These are phyloP conservation scores for Nicotiana sylvestris DNA, from an alignment of 257 asterid genomes.

Conservation along the genomic window DNA sequence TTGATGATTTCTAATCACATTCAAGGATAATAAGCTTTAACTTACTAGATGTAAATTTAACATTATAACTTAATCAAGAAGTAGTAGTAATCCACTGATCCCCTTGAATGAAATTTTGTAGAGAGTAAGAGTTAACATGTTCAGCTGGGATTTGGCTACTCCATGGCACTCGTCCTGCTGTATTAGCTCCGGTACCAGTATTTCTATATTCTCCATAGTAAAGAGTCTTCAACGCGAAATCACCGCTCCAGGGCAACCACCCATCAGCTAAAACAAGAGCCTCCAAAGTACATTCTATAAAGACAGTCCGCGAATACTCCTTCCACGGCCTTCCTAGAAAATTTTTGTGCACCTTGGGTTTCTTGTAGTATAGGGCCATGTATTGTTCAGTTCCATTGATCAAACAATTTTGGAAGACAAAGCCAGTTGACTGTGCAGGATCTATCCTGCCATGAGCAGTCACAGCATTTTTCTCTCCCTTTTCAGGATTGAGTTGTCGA, in stretches of 20 bases:
- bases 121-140: conserved; percentile 22
- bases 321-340: conserved; percentile 34
- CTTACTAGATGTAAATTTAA: neutral
- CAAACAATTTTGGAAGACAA: conserved; percentile 23
- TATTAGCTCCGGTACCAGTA: conserved; percentile 14
- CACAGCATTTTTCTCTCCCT: conserved; percentile 26
- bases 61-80: neutral
- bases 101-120: conserved; percentile 27
- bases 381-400: conserved; percentile 23
- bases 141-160: conserved; percentile 24
- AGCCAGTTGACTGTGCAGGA: conserved; percentile 29
- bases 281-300: conserved; percentile 20
- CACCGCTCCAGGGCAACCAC: conserved; percentile 27
- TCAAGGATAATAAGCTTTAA: neutral
- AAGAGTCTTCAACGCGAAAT: conserved; percentile 22
- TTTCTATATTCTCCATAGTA: conserved; percentile 27
- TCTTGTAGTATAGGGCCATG: conserved; percentile 18
- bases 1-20: neutral
- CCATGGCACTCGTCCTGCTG: conserved; percentile 22
- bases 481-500: conserved; percentile 20
- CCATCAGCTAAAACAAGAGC: conserved; percentile 16
- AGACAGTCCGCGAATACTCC: conserved; percentile 30
- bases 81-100: conserved; percentile 21
- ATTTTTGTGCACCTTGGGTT: conserved; percentile 20
- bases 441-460: conserved; percentile 31